phyloP scores from a whole-genome alignment of 2,329 filamentous ascomycete species.

The Endoconidiophora laricicola region DNA sequence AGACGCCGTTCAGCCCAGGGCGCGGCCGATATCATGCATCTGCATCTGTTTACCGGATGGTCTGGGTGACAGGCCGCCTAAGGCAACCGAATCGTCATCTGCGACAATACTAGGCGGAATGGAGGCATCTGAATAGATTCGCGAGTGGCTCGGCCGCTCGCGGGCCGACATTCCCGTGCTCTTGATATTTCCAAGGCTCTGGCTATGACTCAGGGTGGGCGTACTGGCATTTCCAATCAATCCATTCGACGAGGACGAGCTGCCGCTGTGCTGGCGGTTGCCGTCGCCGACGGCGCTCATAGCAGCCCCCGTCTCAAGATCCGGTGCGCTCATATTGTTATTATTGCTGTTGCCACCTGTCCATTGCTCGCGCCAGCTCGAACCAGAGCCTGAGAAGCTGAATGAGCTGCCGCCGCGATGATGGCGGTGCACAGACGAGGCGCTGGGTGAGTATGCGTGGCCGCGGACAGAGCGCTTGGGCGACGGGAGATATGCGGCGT shows the following conservation, averaged over 20 bases:
- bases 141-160: conserved; percentile 18
- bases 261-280: no score
- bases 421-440: conserved; percentile 4
- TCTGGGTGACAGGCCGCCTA: conserved; percentile 32
- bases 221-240: conserved; percentile 1
- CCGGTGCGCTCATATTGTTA: neutral
- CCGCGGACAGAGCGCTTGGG: conserved; percentile 32
- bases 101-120: conserved; percentile 28
- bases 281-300: neutral
- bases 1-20: conserved; percentile 30
- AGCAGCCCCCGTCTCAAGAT: neutral
- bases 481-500: conserved; percentile 38
- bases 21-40: conserved; percentile 33
- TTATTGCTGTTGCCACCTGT: conserved; percentile 20
- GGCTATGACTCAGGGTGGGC: conserved; percentile 4
- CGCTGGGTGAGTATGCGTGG: conserved; percentile 2
- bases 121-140: conserved; percentile 28
- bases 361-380: conserved; percentile 24
- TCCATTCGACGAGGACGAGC: neutral
- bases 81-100: conserved; percentile 26
- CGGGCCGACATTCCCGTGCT: neutral
- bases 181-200: conserved; percentile 9
- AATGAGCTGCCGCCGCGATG: conserved; percentile 28
- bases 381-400: conserved; percentile 28
- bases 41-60: conserved; percentile 21